phyloP scores from a whole-genome alignment of 2,329 filamentous ascomycete genomes.

The Metarhizium anisopliae region DNA sequence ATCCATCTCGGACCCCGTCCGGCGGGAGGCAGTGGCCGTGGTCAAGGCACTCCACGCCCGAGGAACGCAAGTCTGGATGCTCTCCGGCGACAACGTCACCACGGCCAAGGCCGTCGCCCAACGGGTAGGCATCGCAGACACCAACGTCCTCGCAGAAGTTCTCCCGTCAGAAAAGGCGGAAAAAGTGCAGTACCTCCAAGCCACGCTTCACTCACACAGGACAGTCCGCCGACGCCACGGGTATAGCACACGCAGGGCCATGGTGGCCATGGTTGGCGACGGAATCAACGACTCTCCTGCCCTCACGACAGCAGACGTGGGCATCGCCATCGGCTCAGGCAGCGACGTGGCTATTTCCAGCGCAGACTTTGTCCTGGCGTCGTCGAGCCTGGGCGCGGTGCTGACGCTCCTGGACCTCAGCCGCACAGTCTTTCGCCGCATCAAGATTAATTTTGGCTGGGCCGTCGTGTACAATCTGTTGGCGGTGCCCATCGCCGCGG shows the following conservation, averaged over 20 bases:
- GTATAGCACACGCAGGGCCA: conserved; percentile 31
- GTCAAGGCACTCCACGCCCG: conserved; percentile 54
- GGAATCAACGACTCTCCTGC: conserved; percentile 86
- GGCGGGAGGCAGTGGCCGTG: conserved; percentile 59
- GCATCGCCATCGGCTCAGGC: conserved; percentile 75
- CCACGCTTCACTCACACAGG: conserved; percentile 31
- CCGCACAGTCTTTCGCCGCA: conserved; percentile 62
- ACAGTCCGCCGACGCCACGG: conserved; percentile 8
- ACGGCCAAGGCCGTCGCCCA: conserved; percentile 73
- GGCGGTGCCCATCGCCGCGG: conserved; percentile 73
- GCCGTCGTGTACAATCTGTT: conserved; percentile 73
- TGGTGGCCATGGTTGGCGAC: conserved; percentile 78
- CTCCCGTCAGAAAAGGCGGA: conserved; percentile 75
- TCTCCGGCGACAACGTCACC: conserved; percentile 82
- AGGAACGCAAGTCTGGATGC: conserved; percentile 77
- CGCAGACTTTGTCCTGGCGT: conserved; percentile 74
- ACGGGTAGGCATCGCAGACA: conserved; percentile 61
- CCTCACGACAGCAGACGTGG: conserved; percentile 70
- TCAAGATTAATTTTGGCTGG: conserved; percentile 82
- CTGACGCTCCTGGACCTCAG: conserved; percentile 67
- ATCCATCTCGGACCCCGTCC: conserved; percentile 72
- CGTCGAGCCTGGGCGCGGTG: conserved; percentile 59
- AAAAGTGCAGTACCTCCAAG: conserved; percentile 56
- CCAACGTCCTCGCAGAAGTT: conserved; percentile 78
- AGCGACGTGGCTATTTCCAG: conserved; percentile 77